Percentiles rank a stretch among this genome's conserved stretches.
Conservation (phyloP, 1,284 basidiomycete species). For the Malassezia nana region DNA sequence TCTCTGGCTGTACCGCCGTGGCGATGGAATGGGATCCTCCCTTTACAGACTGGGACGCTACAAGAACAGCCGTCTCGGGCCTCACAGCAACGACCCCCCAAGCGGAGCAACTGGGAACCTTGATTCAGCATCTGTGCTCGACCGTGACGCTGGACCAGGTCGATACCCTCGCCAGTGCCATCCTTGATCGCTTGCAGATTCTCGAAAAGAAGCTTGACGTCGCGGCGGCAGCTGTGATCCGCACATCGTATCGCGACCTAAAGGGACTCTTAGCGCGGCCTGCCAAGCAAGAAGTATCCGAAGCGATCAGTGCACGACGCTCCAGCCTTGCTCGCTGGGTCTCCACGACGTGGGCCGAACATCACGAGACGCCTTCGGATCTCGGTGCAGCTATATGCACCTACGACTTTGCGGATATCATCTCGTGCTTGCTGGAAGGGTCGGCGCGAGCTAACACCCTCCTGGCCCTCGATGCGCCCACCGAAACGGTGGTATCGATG, state of each 20-base stretch:
- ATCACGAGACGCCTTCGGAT: not conserved
- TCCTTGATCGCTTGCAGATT: not conserved
- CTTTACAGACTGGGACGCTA: constrained; percentile 13
- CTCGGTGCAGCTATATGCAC: constrained; percentile 13
- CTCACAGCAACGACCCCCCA: constrained; percentile 9
- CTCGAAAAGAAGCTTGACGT: not conserved
- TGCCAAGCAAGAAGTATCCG: not conserved
- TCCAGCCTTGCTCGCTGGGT: not conserved
- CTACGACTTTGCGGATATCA: constrained; percentile 16
- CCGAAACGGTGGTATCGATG: constrained; percentile 13
- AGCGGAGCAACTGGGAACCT: not conserved
- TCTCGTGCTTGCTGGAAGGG: constrained; percentile 10
- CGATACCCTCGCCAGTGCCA: not conserved
- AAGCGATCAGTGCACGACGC: not conserved
- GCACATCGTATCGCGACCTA: not conserved
- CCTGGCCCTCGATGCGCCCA: constrained; percentile 11
- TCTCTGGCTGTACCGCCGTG: not conserved
- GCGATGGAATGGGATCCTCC: constrained; percentile 7
- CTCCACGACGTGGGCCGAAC: not conserved
- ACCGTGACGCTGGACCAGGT: not conserved
- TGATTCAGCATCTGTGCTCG: constrained; percentile 5
- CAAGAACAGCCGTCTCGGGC: not conserved
- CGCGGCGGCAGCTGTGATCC: not conserved
- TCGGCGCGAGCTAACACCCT: constrained; percentile 8
- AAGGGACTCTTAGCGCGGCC: not conserved